A percentile compares a stretch with the other conserved stretches of the same genome.
Conservation (phyloP, 2,329 filamentous ascomycete genomes). For the Myrmaecium sp. region DNA sequence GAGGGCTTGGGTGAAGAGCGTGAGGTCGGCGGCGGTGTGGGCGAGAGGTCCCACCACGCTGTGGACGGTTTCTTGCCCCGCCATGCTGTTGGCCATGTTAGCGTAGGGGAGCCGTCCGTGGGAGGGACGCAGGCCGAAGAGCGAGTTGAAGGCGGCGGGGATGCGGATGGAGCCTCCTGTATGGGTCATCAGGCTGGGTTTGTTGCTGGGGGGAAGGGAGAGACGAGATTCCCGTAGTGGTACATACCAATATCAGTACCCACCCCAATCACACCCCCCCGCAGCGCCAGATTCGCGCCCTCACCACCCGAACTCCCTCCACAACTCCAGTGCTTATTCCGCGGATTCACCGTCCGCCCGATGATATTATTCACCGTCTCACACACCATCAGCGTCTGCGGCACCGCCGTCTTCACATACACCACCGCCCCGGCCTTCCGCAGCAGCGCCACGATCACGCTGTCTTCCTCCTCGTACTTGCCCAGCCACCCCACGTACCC, state of each 20-base stretch:
- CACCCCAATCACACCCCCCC: constrained; percentile 41
- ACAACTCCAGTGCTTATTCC: constrained; percentile 40
- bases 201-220: constrained; percentile 35
- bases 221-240: too few relatives aligned
- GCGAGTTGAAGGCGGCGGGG: constrained; percentile 7
- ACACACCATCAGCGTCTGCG: constrained; percentile 28
- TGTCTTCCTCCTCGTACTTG: constrained; percentile 15
- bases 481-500: constrained; percentile 35
- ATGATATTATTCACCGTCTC: constrained; percentile 46
- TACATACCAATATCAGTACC: constrained; percentile 49
- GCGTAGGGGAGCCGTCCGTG: constrained; percentile 4
- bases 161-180: constrained; percentile 8
- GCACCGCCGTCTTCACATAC: constrained; percentile 37
- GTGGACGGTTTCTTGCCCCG: constrained; percentile 6
- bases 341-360: constrained; percentile 45
- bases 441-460: constrained; percentile 20
- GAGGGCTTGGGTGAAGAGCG: constrained; percentile 4
- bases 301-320: constrained; percentile 54
- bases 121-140: constrained; percentile 7
- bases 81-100: constrained; percentile 7
- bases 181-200: constrained; percentile 26
- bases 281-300: constrained; percentile 40
- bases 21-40: constrained; percentile 2
- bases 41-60: constrained; percentile 7
- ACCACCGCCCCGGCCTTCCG: constrained; percentile 29